A percentile compares a stretch with the other conserved stretches of the same genome.
phyloP scores from a whole-genome alignment of 2,329 filamentous ascomycete species.

The Diplodia mutila region DNA sequence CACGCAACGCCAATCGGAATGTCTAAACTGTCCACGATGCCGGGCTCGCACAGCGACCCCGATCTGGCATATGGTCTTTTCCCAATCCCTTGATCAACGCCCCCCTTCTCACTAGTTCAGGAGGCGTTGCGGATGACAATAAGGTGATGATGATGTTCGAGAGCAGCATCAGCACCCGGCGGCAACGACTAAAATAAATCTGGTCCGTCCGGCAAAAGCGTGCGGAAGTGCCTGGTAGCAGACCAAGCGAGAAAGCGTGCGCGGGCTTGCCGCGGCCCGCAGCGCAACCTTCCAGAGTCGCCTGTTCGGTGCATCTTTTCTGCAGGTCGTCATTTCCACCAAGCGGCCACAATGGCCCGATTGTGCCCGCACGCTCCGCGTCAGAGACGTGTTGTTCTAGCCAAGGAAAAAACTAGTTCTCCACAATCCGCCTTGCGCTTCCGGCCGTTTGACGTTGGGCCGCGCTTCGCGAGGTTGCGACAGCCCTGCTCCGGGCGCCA shows the following conservation, averaged over 20 bases:
- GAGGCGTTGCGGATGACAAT: background rate
- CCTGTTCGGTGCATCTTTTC: background rate
- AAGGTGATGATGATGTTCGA: background rate
- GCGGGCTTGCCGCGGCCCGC: slow-evolving; percentile 2
- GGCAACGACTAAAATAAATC: background rate
- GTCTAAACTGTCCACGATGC: background rate
- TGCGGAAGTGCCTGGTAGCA: background rate
- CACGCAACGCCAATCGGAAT: background rate
- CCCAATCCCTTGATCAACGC: slow-evolving; percentile 1
- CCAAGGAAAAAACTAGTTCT: slow-evolving; percentile 1
- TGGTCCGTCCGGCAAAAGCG: background rate
- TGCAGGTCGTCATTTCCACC: slow-evolving; percentile 14
- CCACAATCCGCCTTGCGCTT: background rate
- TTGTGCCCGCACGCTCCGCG: background rate
- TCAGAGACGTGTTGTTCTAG: background rate
- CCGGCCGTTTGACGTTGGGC: background rate
- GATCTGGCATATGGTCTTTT: background rate
- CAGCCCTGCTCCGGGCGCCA: background rate
- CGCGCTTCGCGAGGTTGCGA: background rate
- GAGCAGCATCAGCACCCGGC: background rate
- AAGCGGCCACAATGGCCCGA: background rate
- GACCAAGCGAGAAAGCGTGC: background rate
- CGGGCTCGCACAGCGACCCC: background rate
- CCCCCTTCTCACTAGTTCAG: background rate
- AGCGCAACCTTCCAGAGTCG: background rate